Evolutionary conservation across 805 yeast genomes (phyloP).

Genomic region (Yamadazyma sp.): DNA sequence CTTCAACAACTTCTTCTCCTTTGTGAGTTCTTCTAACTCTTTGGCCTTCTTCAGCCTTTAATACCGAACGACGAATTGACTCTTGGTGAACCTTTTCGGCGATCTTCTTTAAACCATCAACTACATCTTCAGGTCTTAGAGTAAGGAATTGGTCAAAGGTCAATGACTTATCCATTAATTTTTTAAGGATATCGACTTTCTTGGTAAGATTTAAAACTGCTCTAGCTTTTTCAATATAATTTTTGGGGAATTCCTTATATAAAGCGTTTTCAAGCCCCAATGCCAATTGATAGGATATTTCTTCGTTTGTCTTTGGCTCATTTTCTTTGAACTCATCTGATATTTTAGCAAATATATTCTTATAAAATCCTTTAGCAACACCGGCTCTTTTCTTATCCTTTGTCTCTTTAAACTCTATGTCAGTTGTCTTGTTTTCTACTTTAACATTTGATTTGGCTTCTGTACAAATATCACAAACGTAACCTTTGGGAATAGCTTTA

Average conservation of each 20-base stretch:
- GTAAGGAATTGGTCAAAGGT: conserved; percentile 57
- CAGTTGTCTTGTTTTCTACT: too few species aligned
- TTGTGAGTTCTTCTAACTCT: conserved; percentile 78
- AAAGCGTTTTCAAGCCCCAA: conserved; percentile 50
- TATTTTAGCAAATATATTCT: conserved; percentile 40
- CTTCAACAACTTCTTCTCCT: conserved; percentile 80
- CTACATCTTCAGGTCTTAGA: conserved; percentile 73
- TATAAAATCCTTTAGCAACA: conserved; percentile 51
- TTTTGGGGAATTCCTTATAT: conserved; percentile 30
- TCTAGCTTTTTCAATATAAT: conserved; percentile 68
- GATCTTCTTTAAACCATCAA: conserved; percentile 67
- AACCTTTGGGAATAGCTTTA: conserved; percentile 52
- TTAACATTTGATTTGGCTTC: conserved; percentile 5
- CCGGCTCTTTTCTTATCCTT: conserved; percentile 40
- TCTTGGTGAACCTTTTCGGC: conserved; percentile 72
- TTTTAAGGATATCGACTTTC: conserved; percentile 53
- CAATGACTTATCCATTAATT: conserved; percentile 53
- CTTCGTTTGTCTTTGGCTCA: conserved; percentile 22
- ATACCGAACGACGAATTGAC: conserved; percentile 63
- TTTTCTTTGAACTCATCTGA: conserved; percentile 27
- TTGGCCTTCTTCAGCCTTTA: conserved; percentile 56
- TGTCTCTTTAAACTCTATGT: conserved; percentile 7
- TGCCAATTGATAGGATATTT: conserved; percentile 45
- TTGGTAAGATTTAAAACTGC: conserved; percentile 46
- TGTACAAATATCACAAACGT: conserved; percentile 53